Percentiles rank a stretch among this genome's conserved stretches.
These are phyloP conservation scores for Paecilomyces dactylethromorphus DNA, from an alignment of 2,329 filamentous ascomycete species.

Conservation along the genomic window DNA sequence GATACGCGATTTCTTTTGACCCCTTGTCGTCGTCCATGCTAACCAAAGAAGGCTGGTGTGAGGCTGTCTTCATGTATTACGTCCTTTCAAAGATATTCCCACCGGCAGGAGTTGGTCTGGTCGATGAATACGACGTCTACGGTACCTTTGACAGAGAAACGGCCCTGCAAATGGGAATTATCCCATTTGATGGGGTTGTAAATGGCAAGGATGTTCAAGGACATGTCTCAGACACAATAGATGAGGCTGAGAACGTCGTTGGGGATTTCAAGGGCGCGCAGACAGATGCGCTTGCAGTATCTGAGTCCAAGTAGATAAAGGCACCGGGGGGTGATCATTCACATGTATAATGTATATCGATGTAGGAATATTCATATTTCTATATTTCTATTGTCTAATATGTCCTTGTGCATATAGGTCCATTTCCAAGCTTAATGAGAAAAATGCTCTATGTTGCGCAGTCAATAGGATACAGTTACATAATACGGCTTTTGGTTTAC, in stretches of 20 bases:
- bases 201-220: not conserved
- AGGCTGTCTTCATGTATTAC: not conserved
- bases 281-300: not conserved
- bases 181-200: not conserved
- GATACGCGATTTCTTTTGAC: not conserved
- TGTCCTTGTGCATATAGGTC: not conserved
- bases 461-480: not conserved
- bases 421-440: not conserved
- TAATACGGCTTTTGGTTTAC: not conserved
- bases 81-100: not conserved
- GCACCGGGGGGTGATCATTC: not conserved
- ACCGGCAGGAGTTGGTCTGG: not conserved
- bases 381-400: not conserved
- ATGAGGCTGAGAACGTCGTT: not conserved
- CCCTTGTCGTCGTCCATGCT: not conserved
- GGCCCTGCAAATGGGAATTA: not conserved
- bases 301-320: not conserved
- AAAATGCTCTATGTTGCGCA: not conserved
- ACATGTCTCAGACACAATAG: not conserved
- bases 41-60: not conserved
- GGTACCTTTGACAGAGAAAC: not conserved
- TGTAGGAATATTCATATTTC: not conserved
- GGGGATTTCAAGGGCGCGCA: not conserved
- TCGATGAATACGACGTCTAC: not conserved
- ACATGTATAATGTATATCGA: no score